A percentile compares a stretch with the other conserved stretches of the same genome.
These are phyloP conservation scores for Spathaspora passalidarum DNA, from an alignment of 805 yeast genomes.

Conservation along the genomic window DNA sequence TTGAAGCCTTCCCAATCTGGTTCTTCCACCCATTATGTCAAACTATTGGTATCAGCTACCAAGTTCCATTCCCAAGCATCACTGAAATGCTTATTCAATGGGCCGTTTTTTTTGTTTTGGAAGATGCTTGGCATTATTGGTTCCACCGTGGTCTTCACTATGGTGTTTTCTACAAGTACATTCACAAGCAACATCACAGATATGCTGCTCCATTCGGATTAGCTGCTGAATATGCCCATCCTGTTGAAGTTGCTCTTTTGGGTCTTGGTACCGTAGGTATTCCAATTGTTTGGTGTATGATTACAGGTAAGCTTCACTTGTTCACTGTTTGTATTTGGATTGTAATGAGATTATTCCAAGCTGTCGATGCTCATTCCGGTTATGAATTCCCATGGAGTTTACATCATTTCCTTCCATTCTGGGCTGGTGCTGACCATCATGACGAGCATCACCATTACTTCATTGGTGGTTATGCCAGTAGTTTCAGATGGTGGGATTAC, in stretches of 20 bases:
- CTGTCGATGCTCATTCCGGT: constrained; percentile 61
- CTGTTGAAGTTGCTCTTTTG: constrained; percentile 53
- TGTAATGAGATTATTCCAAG: constrained; percentile 50
- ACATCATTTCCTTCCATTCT: constrained; percentile 53
- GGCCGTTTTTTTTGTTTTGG: constrained; percentile 49
- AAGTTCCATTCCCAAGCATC: constrained; percentile 52
- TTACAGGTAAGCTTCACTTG: constrained; percentile 47
- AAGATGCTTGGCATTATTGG: constrained; percentile 63
- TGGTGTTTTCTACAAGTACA: constrained; percentile 53
- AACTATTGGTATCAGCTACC: constrained; percentile 44
- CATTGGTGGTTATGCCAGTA: constrained; percentile 56
- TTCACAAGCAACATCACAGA: constrained; percentile 59
- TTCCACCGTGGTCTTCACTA: constrained; percentile 55
- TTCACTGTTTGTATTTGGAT: constrained; percentile 56
- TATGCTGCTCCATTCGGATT: constrained; percentile 64
- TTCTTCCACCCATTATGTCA: constrained; percentile 57
- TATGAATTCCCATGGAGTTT: constrained; percentile 63
- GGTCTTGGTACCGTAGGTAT: constrained; percentile 62
- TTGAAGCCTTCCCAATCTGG: constrained; percentile 63
- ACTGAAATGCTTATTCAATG: constrained; percentile 43
- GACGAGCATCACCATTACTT: constrained; percentile 60
- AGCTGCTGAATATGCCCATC: constrained; percentile 62
- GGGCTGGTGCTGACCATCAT: constrained; percentile 68
- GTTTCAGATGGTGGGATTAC: constrained; percentile 59
- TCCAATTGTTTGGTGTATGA: constrained; percentile 52